These are phyloP conservation scores for Solanum lycopersicoides DNA, from an alignment of 257 asterid species.

Conservation along the genomic window DNA sequence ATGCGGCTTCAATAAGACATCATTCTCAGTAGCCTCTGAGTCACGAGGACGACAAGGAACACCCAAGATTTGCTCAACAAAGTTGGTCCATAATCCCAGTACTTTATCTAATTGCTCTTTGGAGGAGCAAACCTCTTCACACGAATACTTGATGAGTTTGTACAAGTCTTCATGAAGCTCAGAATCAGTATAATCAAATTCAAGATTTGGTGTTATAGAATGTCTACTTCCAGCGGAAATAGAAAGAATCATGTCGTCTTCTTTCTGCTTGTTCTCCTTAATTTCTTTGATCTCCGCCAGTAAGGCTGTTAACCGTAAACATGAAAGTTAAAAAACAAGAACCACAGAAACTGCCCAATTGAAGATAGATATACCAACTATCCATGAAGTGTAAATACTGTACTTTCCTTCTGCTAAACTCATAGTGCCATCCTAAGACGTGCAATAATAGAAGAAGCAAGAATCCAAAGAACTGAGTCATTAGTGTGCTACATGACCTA, in stretches of 20 bases:
- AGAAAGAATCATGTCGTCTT: conserved; percentile 61
- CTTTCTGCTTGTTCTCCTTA: conserved; percentile 75
- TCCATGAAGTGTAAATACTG: not conserved
- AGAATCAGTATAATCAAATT: conserved; percentile 61
- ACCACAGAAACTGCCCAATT: not conserved
- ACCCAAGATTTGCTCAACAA: conserved; percentile 81
- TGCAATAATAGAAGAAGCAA: not conserved
- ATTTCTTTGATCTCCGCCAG: conserved; percentile 84
- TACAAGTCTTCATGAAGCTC: conserved; percentile 81
- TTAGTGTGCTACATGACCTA: not conserved
- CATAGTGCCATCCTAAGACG: not conserved
- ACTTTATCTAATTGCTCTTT: conserved; percentile 81
- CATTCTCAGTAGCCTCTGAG: conserved; percentile 43
- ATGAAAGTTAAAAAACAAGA: conserved; percentile 5
- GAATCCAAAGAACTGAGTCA: not conserved
- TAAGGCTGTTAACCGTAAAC: conserved; percentile 40
- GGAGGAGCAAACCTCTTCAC: conserved; percentile 90
- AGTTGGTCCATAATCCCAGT: conserved; percentile 77
- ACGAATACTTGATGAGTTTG: conserved; percentile 75
- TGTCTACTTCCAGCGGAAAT: conserved; percentile 82
- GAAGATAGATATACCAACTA: not conserved
- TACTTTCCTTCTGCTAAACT: not conserved
- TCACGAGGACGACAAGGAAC: conserved; percentile 43
- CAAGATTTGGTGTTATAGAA: conserved; percentile 60
- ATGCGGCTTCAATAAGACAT: conserved; percentile 26